These are phyloP conservation scores for Rhypophila decipiens DNA, from an alignment of 495 filamentous ascomycete genomes.

Conservation along the genomic window DNA sequence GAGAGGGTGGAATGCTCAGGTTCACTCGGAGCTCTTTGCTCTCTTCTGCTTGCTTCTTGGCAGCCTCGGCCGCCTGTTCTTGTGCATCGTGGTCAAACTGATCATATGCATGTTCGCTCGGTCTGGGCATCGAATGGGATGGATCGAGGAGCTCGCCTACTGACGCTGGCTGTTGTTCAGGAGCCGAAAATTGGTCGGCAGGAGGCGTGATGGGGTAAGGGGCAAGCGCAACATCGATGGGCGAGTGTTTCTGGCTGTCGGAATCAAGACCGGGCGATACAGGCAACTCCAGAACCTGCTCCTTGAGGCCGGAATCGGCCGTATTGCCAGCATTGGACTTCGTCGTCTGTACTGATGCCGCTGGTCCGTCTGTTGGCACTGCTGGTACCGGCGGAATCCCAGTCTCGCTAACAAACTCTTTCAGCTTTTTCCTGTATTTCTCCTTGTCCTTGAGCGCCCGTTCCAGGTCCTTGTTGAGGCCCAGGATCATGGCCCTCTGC, in stretches of 20 bases:
- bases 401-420: constrained; percentile 52
- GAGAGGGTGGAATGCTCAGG: constrained; percentile 39
- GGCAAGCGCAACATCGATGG: constrained; percentile 46
- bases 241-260: constrained; percentile 39
- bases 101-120: constrained; percentile 46
- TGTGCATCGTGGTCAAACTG: constrained; percentile 47
- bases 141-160: constrained; percentile 41
- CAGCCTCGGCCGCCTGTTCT: constrained; percentile 35
- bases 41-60: constrained; percentile 32
- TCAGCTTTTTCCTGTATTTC: constrained; percentile 82
- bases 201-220: constrained; percentile 54
- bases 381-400: constrained; percentile 18
- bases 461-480: constrained; percentile 91
- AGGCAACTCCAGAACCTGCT: constrained; percentile 30
- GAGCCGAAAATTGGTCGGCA: constrained; percentile 23
- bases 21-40: constrained; percentile 38
- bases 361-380: constrained; percentile 3
- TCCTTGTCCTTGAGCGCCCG: constrained; percentile 91
- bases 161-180: constrained; percentile 20
- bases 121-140: constrained; percentile 47
- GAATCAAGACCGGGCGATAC: constrained; percentile 38
- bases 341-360: constrained; percentile 6
- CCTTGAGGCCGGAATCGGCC: constrained; percentile 16
- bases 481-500: constrained; percentile 86
- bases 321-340: constrained; percentile 2